Conservation (phyloP, 257 asterid species). For the Eustoma russellianum region DNA sequence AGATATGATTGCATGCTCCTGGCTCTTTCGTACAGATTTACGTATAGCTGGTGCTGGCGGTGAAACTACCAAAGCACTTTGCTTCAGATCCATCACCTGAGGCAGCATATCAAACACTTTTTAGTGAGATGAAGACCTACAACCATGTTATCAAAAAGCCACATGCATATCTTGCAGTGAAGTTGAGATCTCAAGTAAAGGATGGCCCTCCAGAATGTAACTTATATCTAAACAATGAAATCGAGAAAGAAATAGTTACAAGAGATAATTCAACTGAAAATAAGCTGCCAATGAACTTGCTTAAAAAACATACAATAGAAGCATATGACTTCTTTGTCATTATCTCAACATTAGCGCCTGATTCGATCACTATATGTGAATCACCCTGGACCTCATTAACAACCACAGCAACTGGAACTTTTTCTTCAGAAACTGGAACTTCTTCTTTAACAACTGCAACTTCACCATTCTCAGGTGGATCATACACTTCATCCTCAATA, state of each 20-base stretch:
- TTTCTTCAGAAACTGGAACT: conserved; percentile 40
- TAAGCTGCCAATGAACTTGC: conserved; percentile 7
- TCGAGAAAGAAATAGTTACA: no score
- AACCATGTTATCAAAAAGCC: no score
- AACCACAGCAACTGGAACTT: conserved; percentile 71
- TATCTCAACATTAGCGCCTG: conserved; percentile 47
- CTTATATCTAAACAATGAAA: no score
- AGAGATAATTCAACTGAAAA: neutral
- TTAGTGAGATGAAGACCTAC: neutral
- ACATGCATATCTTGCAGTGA: no score
- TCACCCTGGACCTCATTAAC: conserved; percentile 51
- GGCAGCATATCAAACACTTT: conserved; percentile 14
- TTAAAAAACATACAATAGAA: conserved; percentile 58
- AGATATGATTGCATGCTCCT: conserved; percentile 37
- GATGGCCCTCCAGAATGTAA: no score
- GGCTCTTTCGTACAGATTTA: conserved; percentile 37
- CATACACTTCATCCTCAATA: conserved; percentile 56
- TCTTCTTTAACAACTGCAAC: conserved; percentile 11
- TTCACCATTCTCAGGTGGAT: conserved; percentile 69
- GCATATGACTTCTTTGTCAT: conserved; percentile 87
- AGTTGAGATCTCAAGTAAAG: no score
- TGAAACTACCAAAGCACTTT: conserved; percentile 44
- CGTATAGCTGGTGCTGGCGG: conserved; percentile 43
- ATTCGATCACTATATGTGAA: conserved; percentile 35
- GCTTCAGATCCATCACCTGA: conserved; percentile 84